Evolutionary conservation across 345 rosid genomes (phyloP), one percentile per base, ranked within the genome.

Genomic region (Zanthoxylum bungeanum): DNA sequence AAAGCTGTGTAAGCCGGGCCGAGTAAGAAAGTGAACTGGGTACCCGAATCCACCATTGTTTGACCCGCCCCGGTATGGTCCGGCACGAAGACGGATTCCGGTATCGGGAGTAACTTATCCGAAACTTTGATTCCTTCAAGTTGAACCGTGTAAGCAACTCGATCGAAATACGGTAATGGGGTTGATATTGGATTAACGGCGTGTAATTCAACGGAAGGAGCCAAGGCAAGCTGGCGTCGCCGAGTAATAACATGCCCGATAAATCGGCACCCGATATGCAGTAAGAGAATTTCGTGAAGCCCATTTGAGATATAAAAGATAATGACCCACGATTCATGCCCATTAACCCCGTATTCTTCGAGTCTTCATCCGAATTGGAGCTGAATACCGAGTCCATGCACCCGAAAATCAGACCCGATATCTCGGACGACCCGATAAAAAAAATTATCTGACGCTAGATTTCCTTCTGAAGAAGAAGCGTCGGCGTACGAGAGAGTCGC

Each of bases 61-160:
- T 93, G 98, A 71, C 97, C 97, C 7, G 96, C 97, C 28, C 98
- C 97, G 42, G 98, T 90, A 56, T 93, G 97, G 42, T 93, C 98
- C 64, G 97, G 98, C n/a, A 71, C 82, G 5, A 93, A 83, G 42
- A 82, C 81, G 16, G 88, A 86, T 79, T 83, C 77, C 21, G 94
- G 89, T 28, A 93, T 65, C 4, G 87, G 77, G 1, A 93, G 81
- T 21, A 85, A 63, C 64, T 80, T 83, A 12, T 83, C 83, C 60
- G 83, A 79, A 10, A 93, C 97, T 76, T 85, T 87, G 71, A 93
- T 91, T 16, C 98, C 98, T 82, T 88, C 87, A 27, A 91, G 91
- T 72, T 85, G 91, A 57, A 93, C 93, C 37, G 98, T 93, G 76
- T 93, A 93, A 11, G 97, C 98, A 27, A 85, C 88, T 64, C 98